Base-by-base conservation (phyloP, 2,329 filamentous ascomycete species). In the Aspergillus pseudonomiae region DNA sequence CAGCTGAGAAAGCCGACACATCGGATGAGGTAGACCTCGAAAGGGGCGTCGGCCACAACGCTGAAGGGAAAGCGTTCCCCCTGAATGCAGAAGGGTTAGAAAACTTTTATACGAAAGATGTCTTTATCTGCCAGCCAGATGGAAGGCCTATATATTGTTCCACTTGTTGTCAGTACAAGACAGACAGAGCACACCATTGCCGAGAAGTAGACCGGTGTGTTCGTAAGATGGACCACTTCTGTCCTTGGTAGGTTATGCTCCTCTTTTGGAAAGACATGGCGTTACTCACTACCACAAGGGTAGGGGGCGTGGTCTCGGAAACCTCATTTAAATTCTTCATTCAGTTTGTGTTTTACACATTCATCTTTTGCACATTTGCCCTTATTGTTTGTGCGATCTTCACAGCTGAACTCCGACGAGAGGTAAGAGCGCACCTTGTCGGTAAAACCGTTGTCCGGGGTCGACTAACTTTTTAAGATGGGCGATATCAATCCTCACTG, bases 211-310 rank as follows among this genome's bases (percentile, higher is more conserved):
- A 88, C 57, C 85, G 93, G 50, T 98, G 94, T 73, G 91, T 96
- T 26, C 82, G 86, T 46, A 95, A 95, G 72, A 95, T 97, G 91
- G 94, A 98, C 67, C 94, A 98, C 74, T 95, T 94, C 72, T 99
- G 95, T 73, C 95, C 94, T 0, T 98, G 89, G 88, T 84, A 76
- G 72, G 66, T 59, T 26, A 30, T 34, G 3, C 21, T 39, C 4
- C 7, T 26, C 16, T 30, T 7, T 54, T 9, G 12, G 24, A 14
- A 28, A 16, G 19, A 41, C 41, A 39, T 21, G 19, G 34, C 41
- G 10, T 61, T 34, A 34, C 32, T 71, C 28, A 68, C 68, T 69
- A n/a, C 32, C 32, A 57, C 16, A 57, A 85, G 91, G 91, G 94
- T 96, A n/a, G 94, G 94, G 4, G 95, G 94, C 26, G 91, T 97